A percentile compares a stretch with the other conserved stretches of the same genome.
Evolutionary conservation across 805 yeast species (phyloP).

Genomic region (Nakazawaea wyomingensis): DNA sequence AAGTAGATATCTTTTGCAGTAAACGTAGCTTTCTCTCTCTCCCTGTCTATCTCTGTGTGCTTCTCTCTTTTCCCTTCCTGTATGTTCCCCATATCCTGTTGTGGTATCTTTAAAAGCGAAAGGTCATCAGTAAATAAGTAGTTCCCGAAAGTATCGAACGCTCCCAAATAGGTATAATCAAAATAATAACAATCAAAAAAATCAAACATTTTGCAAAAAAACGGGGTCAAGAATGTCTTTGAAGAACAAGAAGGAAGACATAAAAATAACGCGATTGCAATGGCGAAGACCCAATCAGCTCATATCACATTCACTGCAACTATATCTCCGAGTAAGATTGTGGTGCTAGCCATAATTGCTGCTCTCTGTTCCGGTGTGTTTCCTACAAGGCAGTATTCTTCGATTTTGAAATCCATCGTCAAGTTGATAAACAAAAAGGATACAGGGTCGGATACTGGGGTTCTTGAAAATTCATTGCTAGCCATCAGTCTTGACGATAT

Average conservation of each 20-base stretch:
- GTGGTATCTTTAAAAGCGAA: too few species aligned
- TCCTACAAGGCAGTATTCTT: constrained; percentile 33
- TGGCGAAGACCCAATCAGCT: not conserved
- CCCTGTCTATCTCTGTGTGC: too few species aligned
- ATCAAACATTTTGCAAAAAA: not conserved
- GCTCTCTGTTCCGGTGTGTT: constrained; percentile 38
- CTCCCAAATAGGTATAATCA: not conserved
- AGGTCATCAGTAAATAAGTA: not conserved
- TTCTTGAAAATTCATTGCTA: constrained; percentile 8
- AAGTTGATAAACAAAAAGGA: constrained; percentile 29
- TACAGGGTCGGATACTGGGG: constrained; percentile 14
- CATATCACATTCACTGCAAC: constrained; percentile 27
- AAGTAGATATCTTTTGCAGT: too few species aligned
- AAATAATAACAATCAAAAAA: not conserved
- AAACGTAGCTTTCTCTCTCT: too few species aligned
- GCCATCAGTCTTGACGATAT: constrained; percentile 1
- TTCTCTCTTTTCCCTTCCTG: too few species aligned
- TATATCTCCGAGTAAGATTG: constrained; percentile 51
- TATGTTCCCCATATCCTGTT: too few species aligned
- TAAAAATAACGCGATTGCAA: too few species aligned
- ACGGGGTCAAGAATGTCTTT: too few species aligned
- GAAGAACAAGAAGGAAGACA: not conserved
- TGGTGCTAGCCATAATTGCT: constrained; percentile 41
- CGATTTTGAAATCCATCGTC: constrained; percentile 37
- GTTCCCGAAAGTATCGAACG: not conserved